Base-by-base conservation (phyloP, 108 stramenopile species). In the Skeletonema tropicum region DNA sequence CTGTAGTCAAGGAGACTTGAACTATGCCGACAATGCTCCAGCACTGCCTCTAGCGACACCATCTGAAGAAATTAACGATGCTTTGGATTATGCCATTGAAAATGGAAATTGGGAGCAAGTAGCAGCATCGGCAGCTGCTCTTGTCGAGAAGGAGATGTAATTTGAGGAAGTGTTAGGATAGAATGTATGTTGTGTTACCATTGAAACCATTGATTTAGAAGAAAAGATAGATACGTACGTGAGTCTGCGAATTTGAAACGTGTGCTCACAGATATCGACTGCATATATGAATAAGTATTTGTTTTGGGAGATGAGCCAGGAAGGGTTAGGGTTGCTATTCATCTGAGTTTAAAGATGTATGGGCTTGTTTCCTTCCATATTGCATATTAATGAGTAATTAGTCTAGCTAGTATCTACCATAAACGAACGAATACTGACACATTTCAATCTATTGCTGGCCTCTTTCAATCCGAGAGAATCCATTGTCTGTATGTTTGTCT, bases 61-160 rank as follows among this genome's bases (percentile, higher is more conserved):
- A 25, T 60, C 66, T 15, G 64, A 66, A 6, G 75, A 67, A 7
- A 33, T 15, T 12, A 9, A 38, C 12, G 36, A 38, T 9, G 26
- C 61, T 3, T 62, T 76, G 36, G 76, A 76, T 70, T 60, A 69
- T 42, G 76, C 76, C 62, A 76, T 76, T 57, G 76, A 76, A 57
- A 69, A 38, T 64, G 76, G 76, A 42, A 76, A 76, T 45, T 76
- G 76, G 76, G 76, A 76, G 60, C 67, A 67, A 10, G 67, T 76
- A 29, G 76, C 76, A 8, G 76, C 76, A 11, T 38, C 46, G 2
- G 76, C 76, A 3, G 76, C 68, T 23, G 76, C 76, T 25, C 23
- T 69, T 57, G 61, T 62, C 7, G 36, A 35, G 61, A 33, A 38
- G 33, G 52, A 55, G 0, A 21, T 25, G 21, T 55, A 21, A 23